A percentile compares a stretch with the other conserved stretches of the same genome.
These are phyloP conservation scores for Gossypium sturtianum DNA, from an alignment of 345 rosid species.

Conservation along the genomic window DNA sequence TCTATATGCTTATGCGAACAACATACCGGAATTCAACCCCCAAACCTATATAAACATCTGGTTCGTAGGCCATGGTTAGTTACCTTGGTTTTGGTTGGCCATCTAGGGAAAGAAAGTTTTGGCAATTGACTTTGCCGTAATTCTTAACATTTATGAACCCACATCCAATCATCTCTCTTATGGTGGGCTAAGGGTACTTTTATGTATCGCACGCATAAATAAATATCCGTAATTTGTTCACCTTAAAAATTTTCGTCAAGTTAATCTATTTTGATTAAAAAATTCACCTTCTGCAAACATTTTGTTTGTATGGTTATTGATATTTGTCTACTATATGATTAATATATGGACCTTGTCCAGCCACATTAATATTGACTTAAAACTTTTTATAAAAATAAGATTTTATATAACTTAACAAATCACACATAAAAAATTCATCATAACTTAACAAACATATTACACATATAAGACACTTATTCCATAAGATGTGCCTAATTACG, in stretches of 20 bases:
- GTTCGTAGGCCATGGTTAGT: not conserved
- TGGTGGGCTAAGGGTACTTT: conserved; percentile 24
- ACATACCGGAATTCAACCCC: not conserved
- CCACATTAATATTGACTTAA: too few species aligned
- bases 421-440: too few species aligned
- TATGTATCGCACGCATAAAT: too few species aligned
- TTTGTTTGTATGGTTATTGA: too few species aligned
- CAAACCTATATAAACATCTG: not conserved
- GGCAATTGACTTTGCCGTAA: not conserved
- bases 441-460: too few species aligned
- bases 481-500: too few species aligned
- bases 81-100: not conserved
- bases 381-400: too few species aligned
- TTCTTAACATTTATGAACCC: not conserved
- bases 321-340: rapidly evolving
- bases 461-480: too few species aligned
- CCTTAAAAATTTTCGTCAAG: rapidly evolving
- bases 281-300: rapidly evolving
- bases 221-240: too few species aligned
- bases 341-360: rapidly evolving
- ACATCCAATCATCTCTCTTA: not conserved
- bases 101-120: not conserved
- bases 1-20: not conserved
- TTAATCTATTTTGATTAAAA: too few species aligned
- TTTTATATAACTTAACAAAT: too few species aligned